Evolutionary conservation across 1,139 yeast genomes (phyloP).

Genomic region (Hyphopichia burtonii): DNA sequence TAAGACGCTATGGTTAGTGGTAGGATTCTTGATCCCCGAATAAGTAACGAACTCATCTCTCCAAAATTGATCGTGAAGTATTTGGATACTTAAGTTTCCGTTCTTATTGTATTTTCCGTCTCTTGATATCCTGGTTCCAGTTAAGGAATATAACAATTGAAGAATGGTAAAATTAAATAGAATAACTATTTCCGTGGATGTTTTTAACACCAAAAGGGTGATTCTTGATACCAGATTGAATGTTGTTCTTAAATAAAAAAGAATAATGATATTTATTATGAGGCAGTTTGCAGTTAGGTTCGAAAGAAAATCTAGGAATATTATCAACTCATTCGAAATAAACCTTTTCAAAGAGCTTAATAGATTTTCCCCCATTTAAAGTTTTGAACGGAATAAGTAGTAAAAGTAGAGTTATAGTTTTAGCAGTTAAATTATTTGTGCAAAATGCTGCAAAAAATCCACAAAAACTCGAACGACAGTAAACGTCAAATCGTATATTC

Average conservation of each 20-base stretch:
- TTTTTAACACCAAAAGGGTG: neutral
- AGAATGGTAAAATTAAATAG: neutral
- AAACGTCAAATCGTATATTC: conserved; percentile 2
- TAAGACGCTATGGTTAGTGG: neutral
- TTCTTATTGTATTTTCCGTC: conserved; percentile 4
- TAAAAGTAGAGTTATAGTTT: too few species aligned
- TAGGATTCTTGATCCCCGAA: neutral
- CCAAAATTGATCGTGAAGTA: conserved; percentile 12
- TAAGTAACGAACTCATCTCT: neutral
- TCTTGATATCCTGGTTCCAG: conserved; percentile 3
- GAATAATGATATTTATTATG: conserved; percentile 5
- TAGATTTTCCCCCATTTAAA: neutral
- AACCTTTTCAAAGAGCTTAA: neutral
- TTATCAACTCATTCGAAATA: neutral
- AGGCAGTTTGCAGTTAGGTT: conserved; percentile 6
- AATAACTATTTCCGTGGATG: neutral
- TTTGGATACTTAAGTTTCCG: conserved; percentile 7
- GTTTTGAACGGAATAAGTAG: too few species aligned
- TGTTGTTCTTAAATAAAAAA: conserved; percentile 8
- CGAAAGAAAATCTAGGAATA: conserved; percentile 2
- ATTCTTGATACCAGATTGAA: conserved; percentile 1
- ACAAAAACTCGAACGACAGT: neutral
- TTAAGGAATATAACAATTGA: neutral
- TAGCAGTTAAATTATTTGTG: neutral
- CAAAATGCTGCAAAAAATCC: neutral